Evolutionary conservation across 805 yeast species (phyloP), one percentile per base, ranked within the genome.

Genomic region (Metschnikowia bowlesiae): DNA sequence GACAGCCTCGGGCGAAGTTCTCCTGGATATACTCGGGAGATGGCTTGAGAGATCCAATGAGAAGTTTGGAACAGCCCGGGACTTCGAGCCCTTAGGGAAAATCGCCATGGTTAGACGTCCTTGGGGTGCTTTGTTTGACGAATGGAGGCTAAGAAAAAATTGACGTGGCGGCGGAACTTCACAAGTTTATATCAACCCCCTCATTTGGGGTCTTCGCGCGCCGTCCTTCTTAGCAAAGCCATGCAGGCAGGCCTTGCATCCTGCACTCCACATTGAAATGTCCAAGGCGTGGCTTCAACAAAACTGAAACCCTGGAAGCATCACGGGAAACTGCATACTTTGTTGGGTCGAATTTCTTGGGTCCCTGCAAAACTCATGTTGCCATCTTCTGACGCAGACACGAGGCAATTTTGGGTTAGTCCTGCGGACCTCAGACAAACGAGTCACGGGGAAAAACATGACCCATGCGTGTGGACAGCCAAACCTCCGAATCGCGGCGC

Each of bases 51-150:
- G 35, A 16, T 34, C 46, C 44, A 51, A 39, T 28, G 35, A 39
- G 35, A 52, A 32, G 16, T 49, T 48, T 41, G 39, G 48, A 8
- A 48, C 16, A n/a, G 46, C 47, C 37, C 41, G 52, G 32, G 36
- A 37, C 46, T 43, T 52, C 37, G 39, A 35, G 40, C 54, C 34
- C 47, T 39, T 42, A 16, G 28, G 50, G 32, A 52, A 52, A n/a
- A 52, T 48, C 31, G 50, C 52, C 54, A 52, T 52, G 11, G 39
- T 41, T 51, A 41, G 39, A 38, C 37, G 45, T 42, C 45, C 45
- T 29, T 22, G 45, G 45, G 13, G 29, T 10, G 9, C 8, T 26
- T 8, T n/a, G n/a, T 18, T 42, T 33, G 38, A 18, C 45, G 31
- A n/a, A 34, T 16, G 18, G 14, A 16, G 45, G 45, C 18, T 28